Base-by-base conservation (phyloP, 1,284 basidiomycete genomes). In the Baeospora myosura region DNA sequence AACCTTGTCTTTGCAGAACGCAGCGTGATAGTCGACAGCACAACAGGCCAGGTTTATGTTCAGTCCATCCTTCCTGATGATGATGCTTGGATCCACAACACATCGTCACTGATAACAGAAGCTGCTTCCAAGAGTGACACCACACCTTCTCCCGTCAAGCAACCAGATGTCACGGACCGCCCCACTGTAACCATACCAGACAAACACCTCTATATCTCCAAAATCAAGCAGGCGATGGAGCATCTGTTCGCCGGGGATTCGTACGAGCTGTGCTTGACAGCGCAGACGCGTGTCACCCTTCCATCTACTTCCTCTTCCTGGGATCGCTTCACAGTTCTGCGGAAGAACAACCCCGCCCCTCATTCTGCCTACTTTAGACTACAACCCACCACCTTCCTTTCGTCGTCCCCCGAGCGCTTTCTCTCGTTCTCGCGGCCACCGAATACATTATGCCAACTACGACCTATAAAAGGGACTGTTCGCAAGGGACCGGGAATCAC, bases 221-320 rank as follows among this genome's bases (percentile, higher is more conserved):
- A 78, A 30, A 92, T 97, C 52, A 68, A 78, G 23, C 58, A 68
- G 26, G 88, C 88, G 7, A 81, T 92, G 54, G 80, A 87, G 41
- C 73, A 77, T 41, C 80, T 98, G 17, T 81, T 73, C 43, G 71
- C 83, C 28, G 94, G 94, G 4, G 88, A 98, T 58, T 92, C 90
- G n/a, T 98, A 98, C 62, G 94, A 98, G 58, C 74, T 98, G 16
- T 98, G 95, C 54, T 69, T 97, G 30, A 98, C 94, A 0, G 94
- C 88, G 1, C 77, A 75, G 7, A 86, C 82, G 14, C 71, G 59
- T 33, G 68, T 85, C 28, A 60, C 63, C 6, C 56, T 77, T 4
- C 65, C 64, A 44, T 62, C 46, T 59, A 69, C 58, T 44, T 76
- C 66, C 21, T 69, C 75, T 1, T 80, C 81, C 17, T 88, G 84